Evolutionary conservation across 495 filamentous ascomycete species (phyloP).

Genomic region (Aspergillus carlsbadensis): DNA sequence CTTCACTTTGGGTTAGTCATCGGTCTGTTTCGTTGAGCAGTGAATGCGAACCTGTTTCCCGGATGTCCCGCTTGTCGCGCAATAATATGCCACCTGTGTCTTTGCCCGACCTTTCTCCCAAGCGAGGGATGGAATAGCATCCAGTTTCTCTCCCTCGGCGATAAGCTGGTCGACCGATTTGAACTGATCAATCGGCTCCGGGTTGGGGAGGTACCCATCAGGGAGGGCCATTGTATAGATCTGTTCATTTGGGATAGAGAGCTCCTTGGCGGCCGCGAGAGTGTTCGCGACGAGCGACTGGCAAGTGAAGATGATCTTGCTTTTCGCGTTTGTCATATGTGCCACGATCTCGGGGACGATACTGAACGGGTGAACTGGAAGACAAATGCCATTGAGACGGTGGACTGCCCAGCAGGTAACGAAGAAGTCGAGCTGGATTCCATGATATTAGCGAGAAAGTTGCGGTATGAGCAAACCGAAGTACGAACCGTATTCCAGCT

Average conservation of each 20-base stretch:
- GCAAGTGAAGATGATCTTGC: slow-evolving; percentile 9
- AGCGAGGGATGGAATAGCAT: background rate
- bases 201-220: slow-evolving; percentile 5
- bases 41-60: slow-evolving; percentile 11
- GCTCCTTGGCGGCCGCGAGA: slow-evolving; percentile 1
- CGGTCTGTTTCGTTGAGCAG: background rate
- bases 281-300: slow-evolving; percentile 10
- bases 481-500: slow-evolving; percentile 14
- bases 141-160: slow-evolving; percentile 1
- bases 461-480: background rate
- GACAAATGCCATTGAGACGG: slow-evolving; percentile 16
- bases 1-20: background rate
- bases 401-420: slow-evolving; percentile 19
- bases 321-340: slow-evolving; percentile 13
- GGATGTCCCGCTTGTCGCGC: slow-evolving; percentile 18
- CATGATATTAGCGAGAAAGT: background rate
- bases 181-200: slow-evolving; percentile 12
- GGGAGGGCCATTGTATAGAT: slow-evolving; percentile 9
- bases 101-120: slow-evolving; percentile 10
- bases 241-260: slow-evolving; percentile 1
- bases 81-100: slow-evolving; percentile 14
- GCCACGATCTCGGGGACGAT: slow-evolving; percentile 12
- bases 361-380: slow-evolving; percentile 12
- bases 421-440: slow-evolving; percentile 13
- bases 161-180: slow-evolving; percentile 10